These are phyloP conservation scores for Paramecium tetraurelia DNA, from an alignment of 73 alveolate species.

Conservation along the genomic window DNA sequence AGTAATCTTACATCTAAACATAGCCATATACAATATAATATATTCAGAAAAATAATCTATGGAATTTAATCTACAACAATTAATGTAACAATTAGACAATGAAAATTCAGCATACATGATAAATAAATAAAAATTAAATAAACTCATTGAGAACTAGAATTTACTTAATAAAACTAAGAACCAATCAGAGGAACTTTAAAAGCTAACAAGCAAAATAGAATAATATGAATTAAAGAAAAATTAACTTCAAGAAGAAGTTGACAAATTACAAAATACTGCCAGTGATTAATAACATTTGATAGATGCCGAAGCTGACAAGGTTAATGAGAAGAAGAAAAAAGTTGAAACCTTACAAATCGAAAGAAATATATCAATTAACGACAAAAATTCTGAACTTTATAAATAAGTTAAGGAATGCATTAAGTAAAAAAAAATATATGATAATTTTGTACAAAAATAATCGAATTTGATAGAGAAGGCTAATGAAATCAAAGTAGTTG, in stretches of 20 bases:
- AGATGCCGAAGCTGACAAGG: background rate
- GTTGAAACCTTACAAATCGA: background rate
- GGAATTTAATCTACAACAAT: background rate
- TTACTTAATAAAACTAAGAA: background rate
- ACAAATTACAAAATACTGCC: background rate
- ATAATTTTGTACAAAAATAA: background rate
- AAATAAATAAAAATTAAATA: background rate
- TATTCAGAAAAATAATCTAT: background rate
- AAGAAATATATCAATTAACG: background rate
- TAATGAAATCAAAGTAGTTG: background rate
- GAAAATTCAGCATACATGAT: background rate
- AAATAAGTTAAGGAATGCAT: background rate
- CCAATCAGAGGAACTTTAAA: background rate
- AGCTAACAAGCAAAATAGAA: background rate
- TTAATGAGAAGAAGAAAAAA: background rate
- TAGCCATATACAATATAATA: background rate
- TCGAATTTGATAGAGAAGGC: background rate
- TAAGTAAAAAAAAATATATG: background rate
- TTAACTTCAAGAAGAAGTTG: background rate
- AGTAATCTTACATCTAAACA: background rate
- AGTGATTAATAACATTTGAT: background rate
- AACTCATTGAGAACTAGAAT: background rate
- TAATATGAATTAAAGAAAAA: background rate
- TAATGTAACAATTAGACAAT: background rate
- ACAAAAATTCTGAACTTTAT: background rate